Percentiles rank a stretch among this genome's conserved stretches.
These are phyloP conservation scores for Fraxinus cuspidata DNA, from an alignment of 257 asterid genomes.

Conservation along the genomic window DNA sequence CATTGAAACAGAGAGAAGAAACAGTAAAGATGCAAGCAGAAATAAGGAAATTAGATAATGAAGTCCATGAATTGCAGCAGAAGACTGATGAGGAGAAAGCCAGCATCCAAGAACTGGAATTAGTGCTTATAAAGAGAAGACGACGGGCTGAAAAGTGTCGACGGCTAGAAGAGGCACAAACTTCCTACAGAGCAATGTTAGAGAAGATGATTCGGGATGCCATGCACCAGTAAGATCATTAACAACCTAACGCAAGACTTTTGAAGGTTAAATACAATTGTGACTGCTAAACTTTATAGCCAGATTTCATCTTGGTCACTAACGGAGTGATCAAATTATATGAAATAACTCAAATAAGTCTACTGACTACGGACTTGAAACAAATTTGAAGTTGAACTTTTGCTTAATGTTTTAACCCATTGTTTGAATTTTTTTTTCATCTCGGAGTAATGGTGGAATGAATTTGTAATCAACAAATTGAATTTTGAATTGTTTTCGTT, in stretches of 20 bases:
- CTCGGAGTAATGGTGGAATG: not conserved
- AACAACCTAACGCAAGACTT: not conserved
- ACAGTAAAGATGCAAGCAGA: constrained; percentile 77
- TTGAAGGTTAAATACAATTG: not conserved
- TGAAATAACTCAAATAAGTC: too few relatives aligned
- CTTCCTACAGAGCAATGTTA: constrained; percentile 74
- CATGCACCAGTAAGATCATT: constrained; percentile 85
- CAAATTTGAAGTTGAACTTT: not conserved
- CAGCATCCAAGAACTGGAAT: constrained; percentile 74
- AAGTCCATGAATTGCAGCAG: constrained; percentile 59
- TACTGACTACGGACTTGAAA: too few relatives aligned
- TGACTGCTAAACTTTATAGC: too few relatives aligned
- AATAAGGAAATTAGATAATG: constrained; percentile 68
- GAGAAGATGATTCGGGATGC: constrained; percentile 99
- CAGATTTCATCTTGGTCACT: too few relatives aligned
- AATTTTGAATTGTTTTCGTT: not conserved
- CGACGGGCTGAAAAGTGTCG: constrained; percentile 89
- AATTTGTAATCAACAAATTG: not conserved
- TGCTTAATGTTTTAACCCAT: not conserved
- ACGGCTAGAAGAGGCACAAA: constrained; percentile 83
- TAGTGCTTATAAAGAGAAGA: constrained; percentile 65
- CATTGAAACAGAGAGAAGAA: constrained; percentile 78
- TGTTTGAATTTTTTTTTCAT: not conserved
- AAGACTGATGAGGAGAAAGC: constrained; percentile 75
- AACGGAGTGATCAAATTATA: not conserved